Conservation (phyloP, 805 yeast genomes). For the Wickerhamomyces mucosus region DNA sequence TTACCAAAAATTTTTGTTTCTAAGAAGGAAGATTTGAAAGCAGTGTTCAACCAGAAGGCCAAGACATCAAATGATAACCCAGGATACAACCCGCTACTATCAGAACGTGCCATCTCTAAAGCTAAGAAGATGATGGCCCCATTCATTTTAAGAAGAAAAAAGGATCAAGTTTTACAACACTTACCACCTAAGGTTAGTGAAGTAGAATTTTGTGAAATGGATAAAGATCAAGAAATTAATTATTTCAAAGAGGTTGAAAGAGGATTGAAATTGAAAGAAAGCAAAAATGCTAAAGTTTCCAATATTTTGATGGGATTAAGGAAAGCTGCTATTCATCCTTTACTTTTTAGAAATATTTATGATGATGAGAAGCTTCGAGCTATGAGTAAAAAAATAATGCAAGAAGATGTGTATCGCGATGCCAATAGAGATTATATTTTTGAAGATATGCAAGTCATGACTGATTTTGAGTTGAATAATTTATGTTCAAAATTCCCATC, state of each 20-base stretch:
- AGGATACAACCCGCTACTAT: conserved; percentile 66
- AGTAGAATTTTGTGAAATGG: conserved; percentile 58
- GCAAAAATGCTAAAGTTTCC: conserved; percentile 25
- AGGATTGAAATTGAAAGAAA: conserved; percentile 24
- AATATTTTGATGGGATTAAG: conserved; percentile 83
- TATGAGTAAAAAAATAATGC: conserved; percentile 76
- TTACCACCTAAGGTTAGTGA: conserved; percentile 68
- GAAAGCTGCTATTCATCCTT: conserved; percentile 89
- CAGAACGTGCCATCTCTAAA: conserved; percentile 83
- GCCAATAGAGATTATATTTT: conserved; percentile 71
- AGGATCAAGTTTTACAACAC: conserved; percentile 84
- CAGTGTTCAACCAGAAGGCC: conserved; percentile 81
- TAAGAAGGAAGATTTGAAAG: conserved; percentile 71
- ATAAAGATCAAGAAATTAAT: conserved; percentile 40
- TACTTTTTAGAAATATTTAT: conserved; percentile 64
- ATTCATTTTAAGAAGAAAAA: conserved; percentile 84
- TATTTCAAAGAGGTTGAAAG: conserved; percentile 49
- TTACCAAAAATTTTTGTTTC: conserved; percentile 75
- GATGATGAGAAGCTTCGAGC: conserved; percentile 40
- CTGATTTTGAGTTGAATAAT: conserved; percentile 77
- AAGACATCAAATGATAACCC: conserved; percentile 46
- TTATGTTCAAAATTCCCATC: conserved; percentile 66
- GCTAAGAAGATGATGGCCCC: conserved; percentile 99
- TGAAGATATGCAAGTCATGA: conserved; percentile 95
- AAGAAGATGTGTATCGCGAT: conserved; percentile 61